Base-by-base conservation (phyloP, 1,284 basidiomycete genomes). In the Ustilago nuda region DNA sequence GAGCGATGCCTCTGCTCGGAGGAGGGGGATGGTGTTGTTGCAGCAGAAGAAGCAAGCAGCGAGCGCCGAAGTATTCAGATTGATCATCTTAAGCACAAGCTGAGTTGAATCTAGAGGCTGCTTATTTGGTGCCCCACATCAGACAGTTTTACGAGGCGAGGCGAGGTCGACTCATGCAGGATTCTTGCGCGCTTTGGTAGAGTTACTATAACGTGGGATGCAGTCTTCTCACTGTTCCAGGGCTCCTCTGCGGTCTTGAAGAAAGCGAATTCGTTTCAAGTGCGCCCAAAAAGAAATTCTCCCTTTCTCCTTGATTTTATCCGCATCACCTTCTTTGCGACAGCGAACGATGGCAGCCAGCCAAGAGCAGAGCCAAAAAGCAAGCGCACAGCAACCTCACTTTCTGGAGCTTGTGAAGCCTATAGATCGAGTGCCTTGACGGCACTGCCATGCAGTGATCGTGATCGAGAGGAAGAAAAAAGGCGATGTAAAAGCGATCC, bases 251-350 rank as follows among this genome's bases (percentile, higher is more conserved):
- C 48, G 27, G 27, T 50, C 27, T 50, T 17, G 8, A 13, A 8
- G 36, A 37, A 27, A 37, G 36, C 13, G 36, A 13, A 8, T 13
- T 17, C 27, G 30, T 11, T 50, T 50, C 33, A 52, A 52, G 50
- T 52, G n/a, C 52, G 52, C 19, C 36, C 17, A 55, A 30, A 55
- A 55, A 55, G 23, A 55, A 55, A 55, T 39, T 55, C 53, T 55
- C 36, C 53, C 41, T 55, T 55, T 55, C 37, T 41, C 53, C 35
- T 54, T 36, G 23, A 45, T 3, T 15, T 15, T 48, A 1, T 30
- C 45, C 23, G 7, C 45, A 15, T 19, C n/a, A 27, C 45, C 7
- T 8, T 23, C 8, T 23, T 48, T 19, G 4, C 39, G 13, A 17
- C 39, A 17, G 11, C 39, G 13, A 37, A 17, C 39, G 39, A 15